Evolutionary conservation across 768 basidiomycete species (phyloP), one percentile per base, ranked within the genome.

Genomic region (Mycena pura): DNA sequence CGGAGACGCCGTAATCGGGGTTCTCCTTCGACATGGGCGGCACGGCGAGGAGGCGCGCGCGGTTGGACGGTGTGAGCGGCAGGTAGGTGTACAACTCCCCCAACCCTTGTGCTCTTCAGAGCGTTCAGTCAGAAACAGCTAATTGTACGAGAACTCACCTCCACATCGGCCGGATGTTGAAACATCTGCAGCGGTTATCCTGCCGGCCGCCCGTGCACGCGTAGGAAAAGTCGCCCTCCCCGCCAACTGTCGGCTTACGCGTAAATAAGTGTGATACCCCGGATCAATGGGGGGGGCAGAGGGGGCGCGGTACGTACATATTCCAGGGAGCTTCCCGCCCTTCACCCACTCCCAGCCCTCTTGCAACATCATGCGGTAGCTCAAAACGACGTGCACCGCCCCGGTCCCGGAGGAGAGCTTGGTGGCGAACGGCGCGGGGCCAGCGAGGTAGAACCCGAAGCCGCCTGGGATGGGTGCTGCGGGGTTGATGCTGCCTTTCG

Each of bases 101-200:
- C 14, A 68, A 68, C 3, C 83, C 84, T 21, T 83, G 72, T 1
- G 80, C 72, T 62, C 88, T 87, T 45, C 13, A 22, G 17, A 27
- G 14, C n/a, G 7, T 25, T 36, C 29, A 21, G 19, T 53, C 14
- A 36, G 31, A 28, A 5, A n/a, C 13, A 28, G 21, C 31, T 45
- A 39, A 59, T 10, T 17, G n/a, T 13, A 13, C 15, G 5, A 10
- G 4, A 62, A 77, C 15, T 11, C 57, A 86, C 86, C 89, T 81
- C 89, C 90, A 92, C 91, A 92, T 92, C 14, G 87, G 78, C 7
- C 91, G 78, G 2, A 90, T 68, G 67, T 86, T 77, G 71, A 93
- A 92, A 70, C 90, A 92, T 47, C 81, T 78, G 69, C 85, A 88
- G 17, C 91, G 78, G 19, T 83, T 72, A 2, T 84, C 74, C 67